Conservation (phyloP, 192 early-diverging fungal genomes). For the Obelidium mucronatum region DNA sequence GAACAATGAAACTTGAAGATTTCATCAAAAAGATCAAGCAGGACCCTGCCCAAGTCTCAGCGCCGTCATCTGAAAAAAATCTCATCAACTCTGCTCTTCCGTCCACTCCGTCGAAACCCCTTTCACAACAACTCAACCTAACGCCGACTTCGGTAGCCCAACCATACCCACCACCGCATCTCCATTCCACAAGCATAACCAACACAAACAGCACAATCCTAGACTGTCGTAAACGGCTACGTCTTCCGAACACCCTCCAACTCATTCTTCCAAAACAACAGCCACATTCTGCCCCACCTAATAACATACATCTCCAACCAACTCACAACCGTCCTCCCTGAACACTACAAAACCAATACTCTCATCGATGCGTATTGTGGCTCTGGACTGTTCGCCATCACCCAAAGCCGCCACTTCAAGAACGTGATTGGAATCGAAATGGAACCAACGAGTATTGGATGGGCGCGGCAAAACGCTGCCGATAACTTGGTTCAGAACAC, state of each 20-base stretch:
- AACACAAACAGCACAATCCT: slow-evolving; percentile 7
- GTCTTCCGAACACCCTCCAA: slow-evolving; percentile 70
- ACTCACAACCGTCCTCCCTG: slow-evolving; percentile 43
- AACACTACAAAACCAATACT: slow-evolving; percentile 38
- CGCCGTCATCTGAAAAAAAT: too few species aligned
- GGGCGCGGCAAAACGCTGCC: slow-evolving; percentile 68
- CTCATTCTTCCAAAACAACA: slow-evolving; percentile 76
- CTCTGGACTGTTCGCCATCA: slow-evolving; percentile 74
- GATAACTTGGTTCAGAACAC: slow-evolving; percentile 57
- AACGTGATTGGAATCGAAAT: slow-evolving; percentile 74
- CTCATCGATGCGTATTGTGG: slow-evolving; percentile 80
- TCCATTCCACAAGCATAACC: slow-evolving; percentile 5
- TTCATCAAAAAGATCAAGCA: slow-evolving; percentile 18
- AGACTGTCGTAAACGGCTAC: slow-evolving; percentile 44
- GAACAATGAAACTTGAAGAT: slow-evolving; percentile 22
- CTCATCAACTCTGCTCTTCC: neutral
- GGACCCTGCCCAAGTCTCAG: neutral
- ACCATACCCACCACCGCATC: slow-evolving; percentile 40
- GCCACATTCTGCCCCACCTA: slow-evolving; percentile 68
- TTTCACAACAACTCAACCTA: neutral
- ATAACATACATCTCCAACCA: slow-evolving; percentile 68
- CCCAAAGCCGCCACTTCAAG: slow-evolving; percentile 65
- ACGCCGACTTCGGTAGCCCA: neutral
- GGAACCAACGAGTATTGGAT: slow-evolving; percentile 65
- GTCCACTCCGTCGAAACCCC: neutral